These are phyloP conservation scores for Vitis amurensis DNA, from an alignment of 164 flowering plant genomes.

Conservation along the genomic window DNA sequence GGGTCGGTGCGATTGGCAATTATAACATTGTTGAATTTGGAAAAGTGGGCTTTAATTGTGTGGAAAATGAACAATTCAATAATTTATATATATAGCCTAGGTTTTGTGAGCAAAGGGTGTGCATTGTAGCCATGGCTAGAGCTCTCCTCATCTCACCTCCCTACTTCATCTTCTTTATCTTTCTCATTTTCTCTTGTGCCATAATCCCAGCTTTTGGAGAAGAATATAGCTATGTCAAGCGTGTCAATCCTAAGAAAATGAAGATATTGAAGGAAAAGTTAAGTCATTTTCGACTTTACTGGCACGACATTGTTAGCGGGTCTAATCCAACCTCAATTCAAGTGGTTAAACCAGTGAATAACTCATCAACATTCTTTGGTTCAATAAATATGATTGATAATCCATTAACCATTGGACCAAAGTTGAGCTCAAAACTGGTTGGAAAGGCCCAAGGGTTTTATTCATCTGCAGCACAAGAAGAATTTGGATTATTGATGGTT, in stretches of 20 bases:
- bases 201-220: no score
- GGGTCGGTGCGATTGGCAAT: no score
- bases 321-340: no score
- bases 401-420: constrained; percentile 28
- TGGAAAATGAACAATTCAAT: no score
- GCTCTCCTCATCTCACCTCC: background rate
- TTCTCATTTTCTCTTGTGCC: no score
- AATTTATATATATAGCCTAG: no score
- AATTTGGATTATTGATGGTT: constrained; percentile 28
- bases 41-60: no score
- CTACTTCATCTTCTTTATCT: no score
- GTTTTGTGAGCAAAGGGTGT: no score
- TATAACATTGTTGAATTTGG: no score
- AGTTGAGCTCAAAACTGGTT: constrained; percentile 21
- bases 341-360: no score
- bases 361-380: constrained; percentile 12
- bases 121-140: no score
- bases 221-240: background rate
- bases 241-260: background rate
- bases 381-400: constrained; percentile 29
- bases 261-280: constrained; percentile 7
- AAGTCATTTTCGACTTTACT: constrained; percentile 13
- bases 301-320: constrained; percentile 15
- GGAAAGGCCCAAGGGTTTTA: constrained; percentile 45
- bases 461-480: constrained; percentile 19